phyloP scores from a whole-genome alignment of 257 asterid genomes.

The Solanum bulbocastanum region DNA sequence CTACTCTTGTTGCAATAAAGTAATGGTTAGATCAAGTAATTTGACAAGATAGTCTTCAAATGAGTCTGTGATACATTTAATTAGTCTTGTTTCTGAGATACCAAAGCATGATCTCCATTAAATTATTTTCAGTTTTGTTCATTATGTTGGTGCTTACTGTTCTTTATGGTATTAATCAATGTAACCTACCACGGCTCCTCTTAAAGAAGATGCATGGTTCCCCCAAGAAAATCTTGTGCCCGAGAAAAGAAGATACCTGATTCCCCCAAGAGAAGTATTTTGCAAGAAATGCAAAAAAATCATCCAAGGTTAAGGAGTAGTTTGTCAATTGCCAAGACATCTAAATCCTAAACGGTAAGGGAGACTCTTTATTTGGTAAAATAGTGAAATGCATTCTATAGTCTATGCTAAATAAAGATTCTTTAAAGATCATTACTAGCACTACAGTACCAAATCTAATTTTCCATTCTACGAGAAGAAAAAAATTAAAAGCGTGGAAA shows the following conservation, averaged over 20 bases:
- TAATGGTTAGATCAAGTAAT: not conserved
- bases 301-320: not conserved
- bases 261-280: not conserved
- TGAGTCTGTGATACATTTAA: not conserved
- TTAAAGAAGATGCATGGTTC: not conserved
- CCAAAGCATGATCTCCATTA: not conserved
- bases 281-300: not conserved
- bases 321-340: not conserved
- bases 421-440: not conserved
- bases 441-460: not conserved
- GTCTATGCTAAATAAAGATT: not conserved
- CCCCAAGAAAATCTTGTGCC: not conserved
- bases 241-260: not conserved
- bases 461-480: not conserved
- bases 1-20: not conserved
- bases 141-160: not conserved
- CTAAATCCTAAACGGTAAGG: not conserved
- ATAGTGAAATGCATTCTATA: not conserved
- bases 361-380: not conserved
- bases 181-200: not conserved
- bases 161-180: not conserved
- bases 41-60: not conserved
- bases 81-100: not conserved
- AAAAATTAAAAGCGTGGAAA: not conserved
- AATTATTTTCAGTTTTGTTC: not conserved